A percentile compares a stretch with the other conserved stretches of the same genome.
Evolutionary conservation across 1,284 basidiomycete species (phyloP).

Genomic region (Mixia osmundae): DNA sequence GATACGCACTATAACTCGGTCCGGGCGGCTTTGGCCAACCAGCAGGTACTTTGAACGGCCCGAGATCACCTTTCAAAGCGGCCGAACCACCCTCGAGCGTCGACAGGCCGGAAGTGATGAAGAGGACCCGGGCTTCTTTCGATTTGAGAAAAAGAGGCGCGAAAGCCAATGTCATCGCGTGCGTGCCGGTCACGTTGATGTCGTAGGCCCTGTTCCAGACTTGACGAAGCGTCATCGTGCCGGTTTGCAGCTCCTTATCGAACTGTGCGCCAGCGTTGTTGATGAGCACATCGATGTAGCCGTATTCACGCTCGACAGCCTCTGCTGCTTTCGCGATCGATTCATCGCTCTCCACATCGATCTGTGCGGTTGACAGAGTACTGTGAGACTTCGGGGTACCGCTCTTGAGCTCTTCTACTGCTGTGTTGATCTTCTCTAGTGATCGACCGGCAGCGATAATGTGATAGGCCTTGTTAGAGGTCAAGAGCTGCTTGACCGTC

Average conservation of each 20-base stretch:
- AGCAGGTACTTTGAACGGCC: neutral
- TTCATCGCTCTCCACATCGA: neutral
- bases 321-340: neutral
- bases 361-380: neutral
- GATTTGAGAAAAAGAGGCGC: conserved; percentile 6
- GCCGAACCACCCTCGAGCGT: conserved; percentile 1
- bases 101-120: neutral
- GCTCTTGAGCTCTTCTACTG: neutral
- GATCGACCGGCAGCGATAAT: conserved; percentile 1
- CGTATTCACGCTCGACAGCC: neutral
- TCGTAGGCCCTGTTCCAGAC: conserved; percentile 3
- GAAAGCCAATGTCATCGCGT: conserved; percentile 5
- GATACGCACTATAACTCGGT: conserved; percentile 1
- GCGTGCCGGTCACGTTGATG: conserved; percentile 6
- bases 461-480: neutral
- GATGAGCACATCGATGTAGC: conserved; percentile 1
- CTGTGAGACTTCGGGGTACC: neutral
- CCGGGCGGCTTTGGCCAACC: conserved; percentile 2
- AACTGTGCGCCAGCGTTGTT: conserved; percentile 1
- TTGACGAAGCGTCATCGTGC: conserved; percentile 1
- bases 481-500: neutral
- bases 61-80: neutral
- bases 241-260: neutral
- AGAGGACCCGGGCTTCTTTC: conserved; percentile 4
- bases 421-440: neutral